Conservation (phyloP, 2,329 filamentous ascomycete species). For the Nigrospora sphaerica region DNA sequence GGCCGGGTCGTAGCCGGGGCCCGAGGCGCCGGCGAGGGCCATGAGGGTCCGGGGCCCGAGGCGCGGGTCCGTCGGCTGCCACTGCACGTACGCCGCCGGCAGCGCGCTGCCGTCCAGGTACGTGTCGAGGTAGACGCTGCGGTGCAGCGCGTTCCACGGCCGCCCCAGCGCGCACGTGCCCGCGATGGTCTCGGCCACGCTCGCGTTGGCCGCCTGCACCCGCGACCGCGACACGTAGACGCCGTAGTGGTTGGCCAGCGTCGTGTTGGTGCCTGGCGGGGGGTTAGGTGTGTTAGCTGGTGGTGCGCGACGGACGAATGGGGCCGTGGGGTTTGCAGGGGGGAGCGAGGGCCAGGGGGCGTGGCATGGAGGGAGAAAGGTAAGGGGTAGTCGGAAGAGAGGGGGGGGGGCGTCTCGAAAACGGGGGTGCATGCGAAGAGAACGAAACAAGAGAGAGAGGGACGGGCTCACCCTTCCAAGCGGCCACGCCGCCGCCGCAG, state of each 20-base stretch:
- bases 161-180: conserved; percentile 50
- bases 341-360: too few relatives aligned
- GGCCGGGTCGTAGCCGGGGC: conserved; percentile 46
- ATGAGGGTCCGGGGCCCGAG: conserved; percentile 40
- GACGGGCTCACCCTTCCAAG: conserved; percentile 52
- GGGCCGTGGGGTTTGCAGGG: too few relatives aligned
- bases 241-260: conserved; percentile 59
- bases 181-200: conserved; percentile 24
- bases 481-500: conserved; percentile 61
- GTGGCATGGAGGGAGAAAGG: too few relatives aligned
- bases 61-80: conserved; percentile 32
- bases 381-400: too few relatives aligned
- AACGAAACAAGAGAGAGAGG: neutral
- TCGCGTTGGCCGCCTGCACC: conserved; percentile 46
- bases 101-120: conserved; percentile 48
- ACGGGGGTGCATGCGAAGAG: too few relatives aligned
- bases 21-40: conserved; percentile 46
- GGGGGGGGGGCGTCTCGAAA: too few relatives aligned
- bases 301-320: too few relatives aligned
- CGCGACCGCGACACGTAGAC: conserved; percentile 53
- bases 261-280: conserved; percentile 44
- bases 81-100: conserved; percentile 47
- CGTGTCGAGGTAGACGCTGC: conserved; percentile 47
- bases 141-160: conserved; percentile 55
- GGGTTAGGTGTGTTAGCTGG: too few relatives aligned